phyloP scores from a whole-genome alignment of 495 filamentous ascomycete genomes.

The Barbatosphaeria neglecta region DNA sequence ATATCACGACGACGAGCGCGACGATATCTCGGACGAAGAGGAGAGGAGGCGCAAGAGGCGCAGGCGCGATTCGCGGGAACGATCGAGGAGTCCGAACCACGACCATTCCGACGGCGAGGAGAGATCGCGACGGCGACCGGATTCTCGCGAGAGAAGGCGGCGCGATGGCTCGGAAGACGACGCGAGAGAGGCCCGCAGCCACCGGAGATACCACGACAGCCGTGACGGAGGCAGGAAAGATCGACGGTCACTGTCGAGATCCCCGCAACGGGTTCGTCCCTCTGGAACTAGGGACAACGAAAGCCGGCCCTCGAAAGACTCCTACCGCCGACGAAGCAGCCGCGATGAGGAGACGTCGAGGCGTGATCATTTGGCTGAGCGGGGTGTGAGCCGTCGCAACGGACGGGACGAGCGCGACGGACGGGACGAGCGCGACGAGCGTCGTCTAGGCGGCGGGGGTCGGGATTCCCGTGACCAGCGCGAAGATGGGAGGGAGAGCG shows the following conservation, averaged over 20 bases:
- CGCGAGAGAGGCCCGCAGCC: conserved; percentile 2
- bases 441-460: background rate
- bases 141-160: conserved; percentile 16
- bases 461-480: background rate
- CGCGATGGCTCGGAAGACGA: conserved; percentile 13
- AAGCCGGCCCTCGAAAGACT: background rate
- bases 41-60: conserved; percentile 22
- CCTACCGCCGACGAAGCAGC: background rate
- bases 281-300: background rate
- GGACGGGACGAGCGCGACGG: background rate
- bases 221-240: conserved; percentile 11
- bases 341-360: background rate
- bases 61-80: conserved; percentile 27
- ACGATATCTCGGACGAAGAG: conserved; percentile 6
- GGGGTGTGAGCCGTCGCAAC: background rate
- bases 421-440: background rate
- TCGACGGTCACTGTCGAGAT: conserved; percentile 17
- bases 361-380: background rate
- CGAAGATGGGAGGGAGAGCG: background rate
- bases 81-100: conserved; percentile 18
- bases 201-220: conserved; percentile 1
- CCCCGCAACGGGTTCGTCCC: conserved; percentile 7
- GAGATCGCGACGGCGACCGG: conserved; percentile 15
- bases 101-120: conserved; percentile 21
- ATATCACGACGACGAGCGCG: conserved; percentile 13